Conservation (phyloP, 169 alveolate species). For the Gregarina niphandrodes region DNA sequence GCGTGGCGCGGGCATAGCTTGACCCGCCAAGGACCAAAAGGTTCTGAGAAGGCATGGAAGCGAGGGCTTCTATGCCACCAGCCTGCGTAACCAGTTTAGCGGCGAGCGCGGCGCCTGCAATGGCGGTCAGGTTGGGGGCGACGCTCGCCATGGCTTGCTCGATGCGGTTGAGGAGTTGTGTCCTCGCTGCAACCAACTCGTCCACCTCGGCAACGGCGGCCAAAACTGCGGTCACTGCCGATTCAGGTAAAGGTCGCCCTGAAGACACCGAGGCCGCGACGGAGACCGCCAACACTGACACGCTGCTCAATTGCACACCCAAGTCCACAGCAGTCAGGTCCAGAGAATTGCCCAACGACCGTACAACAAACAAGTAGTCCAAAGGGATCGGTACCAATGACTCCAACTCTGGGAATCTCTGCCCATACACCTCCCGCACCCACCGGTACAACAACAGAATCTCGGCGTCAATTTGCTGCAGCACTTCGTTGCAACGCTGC, state of each 20-base stretch:
- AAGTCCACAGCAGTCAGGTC: constrained; percentile 34
- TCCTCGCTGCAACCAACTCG: neutral
- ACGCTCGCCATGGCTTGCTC: constrained; percentile 62
- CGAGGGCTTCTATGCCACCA: constrained; percentile 67
- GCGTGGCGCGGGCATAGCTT: too few relatives aligned
- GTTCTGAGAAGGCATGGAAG: constrained; percentile 60
- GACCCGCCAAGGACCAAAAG: constrained; percentile 44
- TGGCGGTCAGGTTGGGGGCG: constrained; percentile 79
- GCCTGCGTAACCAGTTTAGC: constrained; percentile 77
- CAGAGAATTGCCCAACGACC: neutral
- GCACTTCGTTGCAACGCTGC: too few relatives aligned
- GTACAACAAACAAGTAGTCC: constrained; percentile 46
- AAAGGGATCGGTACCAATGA: constrained; percentile 40
- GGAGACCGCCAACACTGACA: constrained; percentile 50
- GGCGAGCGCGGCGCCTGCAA: constrained; percentile 78
- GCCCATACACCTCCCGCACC: constrained; percentile 39
- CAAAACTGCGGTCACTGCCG: neutral
- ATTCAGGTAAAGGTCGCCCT: constrained; percentile 13
- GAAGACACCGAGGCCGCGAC: constrained; percentile 47
- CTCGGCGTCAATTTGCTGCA: constrained; percentile 32
- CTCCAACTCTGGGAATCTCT: constrained; percentile 43
- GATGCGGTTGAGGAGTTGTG: constrained; percentile 28
- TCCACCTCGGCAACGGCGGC: neutral
- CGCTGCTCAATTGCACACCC: constrained; percentile 39
- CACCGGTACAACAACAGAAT: constrained; percentile 34